Base-by-base conservation (phyloP, 1,139 yeast genomes). In the Pichia sp. region DNA sequence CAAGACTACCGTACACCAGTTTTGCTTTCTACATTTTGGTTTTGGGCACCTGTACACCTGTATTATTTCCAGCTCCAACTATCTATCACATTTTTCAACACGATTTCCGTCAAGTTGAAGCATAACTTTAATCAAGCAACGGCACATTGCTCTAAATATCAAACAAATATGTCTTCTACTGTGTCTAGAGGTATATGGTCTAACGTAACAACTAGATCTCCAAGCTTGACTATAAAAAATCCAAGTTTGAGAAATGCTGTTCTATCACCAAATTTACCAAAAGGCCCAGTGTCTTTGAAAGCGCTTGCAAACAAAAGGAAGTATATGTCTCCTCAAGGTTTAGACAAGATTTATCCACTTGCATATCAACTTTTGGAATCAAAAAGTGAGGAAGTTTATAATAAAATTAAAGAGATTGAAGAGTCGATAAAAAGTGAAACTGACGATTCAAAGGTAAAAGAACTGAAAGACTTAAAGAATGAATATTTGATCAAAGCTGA, bases 261-360 rank as follows among this genome's bases (percentile, higher is more conserved):
- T 35, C 58, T 72, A 45, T 56, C 64, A 28, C 64, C 67, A 26
- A 55, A 60, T 35, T 50, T 62, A 36, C 65, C 68, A 18, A 47
- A 55, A 22, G 76, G 77, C 1, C 81, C 81, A 11, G 71, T 67
- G 5, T 64, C 77, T 18, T 52, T 76, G 35, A 66, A 63, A 36
- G 64, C 69, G 44, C 58, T 66, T 37, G 58, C 66, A 50, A 73
- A 68, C 36, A 66, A 69, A 43, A 47, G 60, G 31, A 69, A 70
- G 48, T 88, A 88, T 63, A 71, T 68, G 44, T 68, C 89, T 1
- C 95, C 95, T 20, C 64, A 61, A 35, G 81, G 78, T 1, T 69
- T 88, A 39, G 78, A 83, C 50, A 84, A 80, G 36, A 81, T 84
- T 1, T 88, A 85, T 61, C 73, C 80, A 42, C 59, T 70, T 41